Conservation (phyloP, 1,139 yeast genomes). For the Geotrichum carabidarum region DNA sequence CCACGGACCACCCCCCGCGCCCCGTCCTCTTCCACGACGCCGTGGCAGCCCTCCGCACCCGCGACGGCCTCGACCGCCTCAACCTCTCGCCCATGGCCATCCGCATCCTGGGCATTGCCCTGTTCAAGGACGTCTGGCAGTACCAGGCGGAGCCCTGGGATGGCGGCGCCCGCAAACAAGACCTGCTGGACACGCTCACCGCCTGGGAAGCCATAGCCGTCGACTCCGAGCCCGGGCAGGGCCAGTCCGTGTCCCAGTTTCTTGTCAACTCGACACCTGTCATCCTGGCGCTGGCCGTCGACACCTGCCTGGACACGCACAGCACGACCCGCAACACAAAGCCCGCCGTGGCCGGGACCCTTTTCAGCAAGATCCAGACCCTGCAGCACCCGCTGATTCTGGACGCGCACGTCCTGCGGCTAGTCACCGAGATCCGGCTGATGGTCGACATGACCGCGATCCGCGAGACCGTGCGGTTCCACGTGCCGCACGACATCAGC, state of each 20-base stretch:
- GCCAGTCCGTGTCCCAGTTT: conserved; percentile 24
- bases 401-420: conserved; percentile 22
- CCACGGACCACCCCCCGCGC: background rate
- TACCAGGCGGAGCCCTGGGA: conserved; percentile 5
- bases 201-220: conserved; percentile 23
- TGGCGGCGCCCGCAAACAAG: background rate
- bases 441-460: conserved; percentile 26
- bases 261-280: conserved; percentile 10
- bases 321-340: no score
- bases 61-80: background rate
- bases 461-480: conserved; percentile 24
- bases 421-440: conserved; percentile 28
- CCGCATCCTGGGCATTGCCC: conserved; percentile 13
- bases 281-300: conserved; percentile 8
- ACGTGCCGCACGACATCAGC: conserved; percentile 29
- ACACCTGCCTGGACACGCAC: background rate
- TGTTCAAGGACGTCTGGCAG: conserved; percentile 13
- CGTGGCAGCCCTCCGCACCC: background rate
- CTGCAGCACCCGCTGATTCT: conserved; percentile 29
- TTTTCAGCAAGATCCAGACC: conserved; percentile 21
- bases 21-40: background rate
- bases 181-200: background rate
- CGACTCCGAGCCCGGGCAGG: conserved; percentile 29
- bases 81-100: conserved; percentile 17
- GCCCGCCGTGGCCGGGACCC: no score